These are phyloP conservation scores for Forsythia suspensa DNA, from an alignment of 257 asterid genomes.

Conservation along the genomic window DNA sequence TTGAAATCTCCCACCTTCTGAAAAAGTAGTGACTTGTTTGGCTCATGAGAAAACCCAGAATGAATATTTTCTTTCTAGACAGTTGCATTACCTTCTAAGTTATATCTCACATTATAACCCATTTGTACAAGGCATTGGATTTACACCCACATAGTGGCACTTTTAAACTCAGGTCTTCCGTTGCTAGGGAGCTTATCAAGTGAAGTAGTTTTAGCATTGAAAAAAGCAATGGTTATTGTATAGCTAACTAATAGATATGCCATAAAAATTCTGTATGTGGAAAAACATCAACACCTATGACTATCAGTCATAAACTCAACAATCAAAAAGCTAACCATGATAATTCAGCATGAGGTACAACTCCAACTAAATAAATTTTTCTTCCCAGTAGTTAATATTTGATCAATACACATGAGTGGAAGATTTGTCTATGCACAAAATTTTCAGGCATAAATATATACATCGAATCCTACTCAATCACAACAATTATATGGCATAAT, in stretches of 20 bases:
- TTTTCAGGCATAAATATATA: slow-evolving; percentile 11
- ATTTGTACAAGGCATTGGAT: not conserved
- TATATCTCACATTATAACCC: not conserved
- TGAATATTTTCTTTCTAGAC: not conserved
- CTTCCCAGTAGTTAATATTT: too few species aligned
- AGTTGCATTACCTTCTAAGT: not conserved
- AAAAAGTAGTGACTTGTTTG: not conserved
- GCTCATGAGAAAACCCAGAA: not conserved
- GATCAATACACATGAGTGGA: not conserved
- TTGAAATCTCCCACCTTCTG: not conserved
- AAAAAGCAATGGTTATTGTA: not conserved
- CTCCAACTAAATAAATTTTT: too few species aligned
- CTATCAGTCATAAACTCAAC: too few species aligned
- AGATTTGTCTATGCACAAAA: not conserved
- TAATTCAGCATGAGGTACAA: not conserved
- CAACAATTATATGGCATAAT: slow-evolving; percentile 5
- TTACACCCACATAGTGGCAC: not conserved
- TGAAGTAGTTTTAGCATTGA: not conserved
- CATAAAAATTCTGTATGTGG: not conserved
- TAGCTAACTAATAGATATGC: not conserved
- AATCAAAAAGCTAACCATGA: not conserved
- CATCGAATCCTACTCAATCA: slow-evolving; percentile 14
- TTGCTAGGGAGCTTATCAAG: not conserved
- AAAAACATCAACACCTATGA: not conserved
- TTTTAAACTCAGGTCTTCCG: not conserved